Conservation (phyloP, 2,329 filamentous ascomycete species). For the Eutypella sp. region DNA sequence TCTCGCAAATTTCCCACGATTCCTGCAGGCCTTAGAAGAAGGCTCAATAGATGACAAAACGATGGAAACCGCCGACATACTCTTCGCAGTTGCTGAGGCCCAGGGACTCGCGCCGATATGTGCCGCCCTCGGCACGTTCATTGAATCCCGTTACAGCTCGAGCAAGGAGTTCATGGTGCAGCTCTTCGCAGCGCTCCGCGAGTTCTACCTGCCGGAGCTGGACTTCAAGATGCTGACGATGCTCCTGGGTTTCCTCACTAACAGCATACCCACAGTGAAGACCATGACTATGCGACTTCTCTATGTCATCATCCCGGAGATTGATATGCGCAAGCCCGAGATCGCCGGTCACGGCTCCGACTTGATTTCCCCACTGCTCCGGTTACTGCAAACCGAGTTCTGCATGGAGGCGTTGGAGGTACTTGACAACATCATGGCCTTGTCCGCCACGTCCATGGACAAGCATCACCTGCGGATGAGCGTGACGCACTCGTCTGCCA, state of each 20-base stretch:
- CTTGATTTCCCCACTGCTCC: constrained; percentile 85
- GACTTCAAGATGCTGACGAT: constrained; percentile 87
- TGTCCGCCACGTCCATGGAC: constrained; percentile 88
- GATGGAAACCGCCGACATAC: constrained; percentile 59
- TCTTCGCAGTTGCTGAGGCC: constrained; percentile 67
- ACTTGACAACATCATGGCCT: constrained; percentile 90
- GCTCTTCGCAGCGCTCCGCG: constrained; percentile 67
- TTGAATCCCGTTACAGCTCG: constrained; percentile 59
- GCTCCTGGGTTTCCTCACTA: constrained; percentile 85
- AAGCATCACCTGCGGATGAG: constrained; percentile 96
- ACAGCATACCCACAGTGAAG: constrained; percentile 84
- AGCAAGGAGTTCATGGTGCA: constrained; percentile 73
- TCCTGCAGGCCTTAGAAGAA: constrained; percentile 73
- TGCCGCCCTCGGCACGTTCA: constrained; percentile 64
- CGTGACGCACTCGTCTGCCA: constrained; percentile 85
- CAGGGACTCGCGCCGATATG: constrained; percentile 66
- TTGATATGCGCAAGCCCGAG: constrained; percentile 89
- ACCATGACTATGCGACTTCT: constrained; percentile 89
- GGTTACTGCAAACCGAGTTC: constrained; percentile 86
- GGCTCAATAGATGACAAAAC: constrained; percentile 50
- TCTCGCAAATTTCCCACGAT: constrained; percentile 87
- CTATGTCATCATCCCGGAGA: constrained; percentile 76
- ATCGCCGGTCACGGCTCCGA: constrained; percentile 90
- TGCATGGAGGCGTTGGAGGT: constrained; percentile 90
- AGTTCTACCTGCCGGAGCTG: constrained; percentile 73